These are phyloP conservation scores for Fraxinus excelsior DNA, from an alignment of 257 asterid genomes.

Conservation along the genomic window DNA sequence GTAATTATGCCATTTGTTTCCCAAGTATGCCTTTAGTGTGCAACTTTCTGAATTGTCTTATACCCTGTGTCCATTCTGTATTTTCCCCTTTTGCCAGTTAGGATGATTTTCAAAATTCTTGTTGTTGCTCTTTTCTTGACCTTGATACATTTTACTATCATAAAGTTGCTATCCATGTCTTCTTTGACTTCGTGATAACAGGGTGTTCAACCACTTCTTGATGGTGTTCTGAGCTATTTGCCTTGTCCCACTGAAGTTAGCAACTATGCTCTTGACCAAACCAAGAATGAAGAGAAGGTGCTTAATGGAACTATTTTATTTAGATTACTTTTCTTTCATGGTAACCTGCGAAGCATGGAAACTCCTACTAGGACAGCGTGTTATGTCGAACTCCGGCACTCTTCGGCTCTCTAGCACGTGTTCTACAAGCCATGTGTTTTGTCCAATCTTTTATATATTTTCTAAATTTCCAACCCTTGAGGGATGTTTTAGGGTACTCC, in stretches of 20 bases:
- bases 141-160: slow-evolving; percentile 9
- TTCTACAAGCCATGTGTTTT: no score
- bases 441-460: no score
- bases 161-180: slow-evolving; percentile 11
- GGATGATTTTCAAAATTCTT: slow-evolving; percentile 10
- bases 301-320: not conserved
- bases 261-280: slow-evolving; percentile 89
- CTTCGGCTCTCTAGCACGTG: no score
- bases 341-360: not conserved
- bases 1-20: not conserved
- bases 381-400: no score
- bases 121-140: not conserved
- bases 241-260: slow-evolving; percentile 89
- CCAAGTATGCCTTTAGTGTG: not conserved
- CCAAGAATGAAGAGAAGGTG: slow-evolving; percentile 92
- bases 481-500: no score
- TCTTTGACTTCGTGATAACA: slow-evolving; percentile 39
- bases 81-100: not conserved
- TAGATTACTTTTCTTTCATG: not conserved
- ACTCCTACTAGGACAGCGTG: no score
- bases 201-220: slow-evolving; percentile 97
- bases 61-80: not conserved
- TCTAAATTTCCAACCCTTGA: no score
- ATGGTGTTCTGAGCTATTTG: slow-evolving; percentile 90
- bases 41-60: not conserved